Conservation (phyloP, 345 rosid species). For the Pelargonium nanum region DNA sequence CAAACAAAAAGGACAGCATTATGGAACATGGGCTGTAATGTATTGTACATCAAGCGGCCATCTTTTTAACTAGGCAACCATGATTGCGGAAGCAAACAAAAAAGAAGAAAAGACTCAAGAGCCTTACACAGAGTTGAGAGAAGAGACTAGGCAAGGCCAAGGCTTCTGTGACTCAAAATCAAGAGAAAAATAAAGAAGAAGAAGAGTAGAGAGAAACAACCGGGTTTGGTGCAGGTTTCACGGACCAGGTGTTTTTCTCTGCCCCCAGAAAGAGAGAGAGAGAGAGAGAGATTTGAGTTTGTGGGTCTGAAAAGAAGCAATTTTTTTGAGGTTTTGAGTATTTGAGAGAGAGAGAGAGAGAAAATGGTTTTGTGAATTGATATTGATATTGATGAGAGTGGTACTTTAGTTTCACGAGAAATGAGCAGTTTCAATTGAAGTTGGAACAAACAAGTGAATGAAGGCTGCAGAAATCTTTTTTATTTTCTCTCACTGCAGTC, state of each 20-base stretch:
- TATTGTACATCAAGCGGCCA: constrained; percentile 4
- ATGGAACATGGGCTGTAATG: constrained; percentile 27
- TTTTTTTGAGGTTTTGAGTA: constrained; percentile 11
- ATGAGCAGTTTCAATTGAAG: constrained; percentile 24
- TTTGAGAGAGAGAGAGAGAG: constrained; percentile 6
- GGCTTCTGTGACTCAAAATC: not conserved
- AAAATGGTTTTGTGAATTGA: too few species aligned
- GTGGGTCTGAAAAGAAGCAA: constrained; percentile 9
- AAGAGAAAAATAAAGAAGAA: not conserved
- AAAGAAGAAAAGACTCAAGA: constrained; percentile 10
- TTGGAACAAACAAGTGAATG: constrained; percentile 21
- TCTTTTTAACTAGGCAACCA: too few species aligned
- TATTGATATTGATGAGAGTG: too few species aligned
- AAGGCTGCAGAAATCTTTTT: constrained; percentile 28
- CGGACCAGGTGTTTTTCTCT: constrained; percentile 14
- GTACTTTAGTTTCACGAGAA: constrained; percentile 50
- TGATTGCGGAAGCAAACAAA: constrained; percentile 33
- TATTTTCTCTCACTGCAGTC: constrained; percentile 6
- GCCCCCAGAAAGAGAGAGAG: constrained; percentile 4
- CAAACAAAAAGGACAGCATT: constrained; percentile 16
- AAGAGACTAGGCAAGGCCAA: constrained; percentile 1
- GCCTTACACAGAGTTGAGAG: constrained; percentile 8
- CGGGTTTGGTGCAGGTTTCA: not conserved
- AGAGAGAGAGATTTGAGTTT: constrained; percentile 4
- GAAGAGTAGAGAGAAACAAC: not conserved